Evolutionary conservation across 257 asterid species (phyloP).

Genomic region (Plantago ovata): DNA sequence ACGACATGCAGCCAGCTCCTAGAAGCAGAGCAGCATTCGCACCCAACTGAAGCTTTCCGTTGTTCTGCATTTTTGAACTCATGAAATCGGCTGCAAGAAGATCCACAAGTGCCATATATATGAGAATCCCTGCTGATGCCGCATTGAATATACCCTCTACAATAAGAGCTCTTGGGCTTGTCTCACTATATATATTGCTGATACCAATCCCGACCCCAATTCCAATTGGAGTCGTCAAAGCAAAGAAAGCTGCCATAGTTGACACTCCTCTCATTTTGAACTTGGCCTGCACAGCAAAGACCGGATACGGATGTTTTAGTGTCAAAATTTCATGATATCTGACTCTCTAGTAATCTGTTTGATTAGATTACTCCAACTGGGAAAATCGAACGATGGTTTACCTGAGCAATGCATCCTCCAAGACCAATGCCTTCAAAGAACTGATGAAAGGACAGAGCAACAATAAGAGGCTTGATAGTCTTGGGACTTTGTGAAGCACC

Average conservation of each 20-base stretch:
- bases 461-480: conserved; percentile 39
- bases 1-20: conserved; percentile 33
- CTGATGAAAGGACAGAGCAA: conserved; percentile 41
- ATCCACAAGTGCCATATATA: conserved; percentile 37
- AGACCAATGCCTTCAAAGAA: conserved; percentile 53
- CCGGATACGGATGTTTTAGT: background rate
- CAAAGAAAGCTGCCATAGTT: conserved; percentile 25
- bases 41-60: conserved; percentile 21
- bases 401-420: conserved; percentile 50
- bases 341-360: no score
- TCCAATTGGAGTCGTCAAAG: conserved; percentile 27
- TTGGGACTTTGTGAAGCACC: conserved; percentile 46
- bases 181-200: conserved; percentile 27
- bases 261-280: conserved; percentile 20
- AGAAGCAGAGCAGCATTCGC: conserved; percentile 26
- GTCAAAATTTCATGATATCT: no score
- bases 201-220: conserved; percentile 30
- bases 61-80: conserved; percentile 28
- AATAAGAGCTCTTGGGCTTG: conserved; percentile 27
- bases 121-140: conserved; percentile 35
- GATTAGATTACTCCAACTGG: no score
- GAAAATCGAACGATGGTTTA: background rate
- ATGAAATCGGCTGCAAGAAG: conserved; percentile 32
- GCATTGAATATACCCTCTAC: conserved; percentile 30
- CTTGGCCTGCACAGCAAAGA: conserved; percentile 23